Conservation (phyloP, 2,329 filamentous ascomycete genomes). For the Alternaria angustiovoidea region DNA sequence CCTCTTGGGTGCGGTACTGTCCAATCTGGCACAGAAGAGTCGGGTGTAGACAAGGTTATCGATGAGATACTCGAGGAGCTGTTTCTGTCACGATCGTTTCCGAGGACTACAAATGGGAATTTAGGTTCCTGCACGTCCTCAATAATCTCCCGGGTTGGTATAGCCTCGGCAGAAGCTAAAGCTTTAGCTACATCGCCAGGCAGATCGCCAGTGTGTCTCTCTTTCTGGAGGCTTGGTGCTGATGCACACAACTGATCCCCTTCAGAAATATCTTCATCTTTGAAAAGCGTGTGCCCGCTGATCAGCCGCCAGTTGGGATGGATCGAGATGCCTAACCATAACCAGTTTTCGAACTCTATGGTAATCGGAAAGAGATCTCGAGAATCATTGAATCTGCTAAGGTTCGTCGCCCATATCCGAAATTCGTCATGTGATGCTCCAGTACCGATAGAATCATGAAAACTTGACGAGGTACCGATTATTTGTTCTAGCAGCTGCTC, state of each 20-base stretch:
- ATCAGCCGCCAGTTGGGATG: slow-evolving; percentile 42
- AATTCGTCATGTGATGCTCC: slow-evolving; percentile 49
- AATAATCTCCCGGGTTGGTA: slow-evolving; percentile 2
- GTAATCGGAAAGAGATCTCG: slow-evolving; percentile 57
- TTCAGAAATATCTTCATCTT: slow-evolving; percentile 24
- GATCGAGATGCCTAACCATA: slow-evolving; percentile 45
- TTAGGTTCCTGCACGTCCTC: slow-evolving; percentile 17
- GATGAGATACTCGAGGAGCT: slow-evolving; percentile 27
- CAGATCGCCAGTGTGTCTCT: not conserved
- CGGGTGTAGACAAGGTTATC: slow-evolving; percentile 32
- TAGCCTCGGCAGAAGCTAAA: slow-evolving; percentile 11
- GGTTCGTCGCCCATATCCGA: slow-evolving; percentile 53
- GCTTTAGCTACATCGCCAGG: slow-evolving; percentile 9
- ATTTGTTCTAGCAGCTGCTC: slow-evolving; percentile 39
- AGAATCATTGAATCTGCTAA: slow-evolving; percentile 56
- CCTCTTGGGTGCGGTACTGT: slow-evolving; percentile 33
- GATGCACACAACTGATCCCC: slow-evolving; percentile 14
- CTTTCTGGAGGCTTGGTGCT: not conserved
- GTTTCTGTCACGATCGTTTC: slow-evolving; percentile 28
- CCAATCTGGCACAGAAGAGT: slow-evolving; percentile 40
- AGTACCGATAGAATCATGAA: not conserved
- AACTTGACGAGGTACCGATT: slow-evolving; percentile 16
- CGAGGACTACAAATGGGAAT: slow-evolving; percentile 13
- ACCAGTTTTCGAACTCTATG: slow-evolving; percentile 41
- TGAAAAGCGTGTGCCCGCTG: slow-evolving; percentile 30